These are phyloP conservation scores for Solanum lycopersicoides DNA, from an alignment of 257 asterid species.

Conservation along the genomic window DNA sequence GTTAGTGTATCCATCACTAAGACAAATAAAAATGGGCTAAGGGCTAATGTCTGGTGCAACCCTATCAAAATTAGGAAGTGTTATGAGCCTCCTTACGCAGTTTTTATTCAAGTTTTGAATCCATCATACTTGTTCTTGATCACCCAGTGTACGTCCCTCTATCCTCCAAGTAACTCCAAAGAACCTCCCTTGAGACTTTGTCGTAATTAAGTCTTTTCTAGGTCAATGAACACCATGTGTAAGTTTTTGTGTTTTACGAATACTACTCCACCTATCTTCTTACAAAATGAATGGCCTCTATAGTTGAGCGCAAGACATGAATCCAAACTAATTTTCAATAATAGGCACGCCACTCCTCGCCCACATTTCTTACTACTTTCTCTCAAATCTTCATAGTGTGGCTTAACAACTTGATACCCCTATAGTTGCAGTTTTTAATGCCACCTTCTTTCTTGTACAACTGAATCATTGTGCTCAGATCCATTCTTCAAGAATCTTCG, in stretches of 20 bases:
- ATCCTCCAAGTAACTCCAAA: neutral
- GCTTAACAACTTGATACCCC: no score
- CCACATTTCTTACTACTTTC: neutral
- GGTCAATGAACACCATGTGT: neutral
- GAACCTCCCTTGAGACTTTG: neutral
- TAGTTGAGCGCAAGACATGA: no score
- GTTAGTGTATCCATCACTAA: neutral
- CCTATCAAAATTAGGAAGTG: neutral
- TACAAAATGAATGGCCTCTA: neutral
- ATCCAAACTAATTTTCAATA: no score
- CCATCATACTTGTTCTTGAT: neutral
- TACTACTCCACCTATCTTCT: neutral
- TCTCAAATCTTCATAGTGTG: no score
- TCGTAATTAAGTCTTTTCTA: neutral
- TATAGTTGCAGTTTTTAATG: neutral
- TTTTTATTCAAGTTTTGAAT: neutral
- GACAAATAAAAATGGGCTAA: neutral
- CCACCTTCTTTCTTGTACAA: neutral
- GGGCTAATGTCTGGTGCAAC: neutral
- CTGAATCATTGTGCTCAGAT: no score
- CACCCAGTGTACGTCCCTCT: neutral
- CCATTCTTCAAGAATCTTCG: neutral
- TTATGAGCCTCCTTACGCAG: neutral
- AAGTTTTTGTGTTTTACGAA: no score
- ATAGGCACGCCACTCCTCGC: neutral